Base-by-base conservation (phyloP, 352 stramenopile genomes). In the Pythium coloratum region DNA sequence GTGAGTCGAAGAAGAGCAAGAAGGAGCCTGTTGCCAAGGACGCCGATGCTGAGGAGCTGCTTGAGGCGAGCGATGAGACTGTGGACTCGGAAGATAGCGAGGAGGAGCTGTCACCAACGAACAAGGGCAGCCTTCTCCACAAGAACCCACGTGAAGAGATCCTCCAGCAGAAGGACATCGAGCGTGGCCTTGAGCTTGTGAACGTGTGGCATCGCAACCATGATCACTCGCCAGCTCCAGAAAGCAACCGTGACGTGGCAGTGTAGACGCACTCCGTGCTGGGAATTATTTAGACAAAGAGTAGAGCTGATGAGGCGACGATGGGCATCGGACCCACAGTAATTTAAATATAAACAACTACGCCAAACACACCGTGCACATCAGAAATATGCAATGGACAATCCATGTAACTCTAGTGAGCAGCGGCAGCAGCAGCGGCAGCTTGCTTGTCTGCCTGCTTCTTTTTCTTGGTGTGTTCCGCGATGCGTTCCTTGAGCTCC, bases 401-500 rank as follows among this genome's bases (percentile, higher is more conserved):
- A 4, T 8, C 7, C 40, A 13, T 49, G 13, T 24, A 9, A 24
- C 4, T 49, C 16, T 24, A 66, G 32, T 66, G 53, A 16, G 58
- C 60, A 12, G 53, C 66, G 8, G 66, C 54, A 2, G 66, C 60
- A 0, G 66, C 50, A 20, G 71, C 64, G 5, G 76, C 71, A 3
- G 72, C 76, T 30, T 77, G 67, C 47, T 91, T 91, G 38, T 88
- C 80, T 0, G 76, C 75, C 47, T 84, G 70, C 33, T 89, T 90
- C 72, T 89, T 90, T 69, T 89, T 90, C 65, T 90, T 88, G 10
- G 77, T 91, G 72, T 88, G 80, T 56, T 94, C 82, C 9, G 83
- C 72, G 53, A 94, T 88, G 60, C 83, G 81, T 20, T 92, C 81
- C 33, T 84, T 86, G 8, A 94, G 73, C 56, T 92, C 82, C 58